These are phyloP conservation scores for Starmerella stellata DNA, from an alignment of 805 yeast species.

Conservation along the genomic window DNA sequence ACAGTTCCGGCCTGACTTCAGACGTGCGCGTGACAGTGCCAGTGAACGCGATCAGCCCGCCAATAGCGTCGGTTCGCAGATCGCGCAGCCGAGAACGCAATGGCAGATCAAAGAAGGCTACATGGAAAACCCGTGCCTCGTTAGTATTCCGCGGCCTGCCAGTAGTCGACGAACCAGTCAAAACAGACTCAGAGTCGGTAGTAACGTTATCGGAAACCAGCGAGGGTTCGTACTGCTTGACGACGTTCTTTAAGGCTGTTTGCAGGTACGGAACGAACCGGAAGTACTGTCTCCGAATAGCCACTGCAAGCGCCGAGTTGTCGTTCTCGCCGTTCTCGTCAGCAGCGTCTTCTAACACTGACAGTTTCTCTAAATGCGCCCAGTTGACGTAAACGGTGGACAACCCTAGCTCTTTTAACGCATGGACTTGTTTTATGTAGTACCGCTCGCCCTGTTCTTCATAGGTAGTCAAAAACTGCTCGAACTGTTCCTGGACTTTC, in stretches of 20 bases:
- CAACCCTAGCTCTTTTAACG: slow-evolving; percentile 58
- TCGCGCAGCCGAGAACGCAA: slow-evolving; percentile 72
- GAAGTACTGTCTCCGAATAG: slow-evolving; percentile 79
- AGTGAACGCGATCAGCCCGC: slow-evolving; percentile 61
- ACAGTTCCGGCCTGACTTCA: slow-evolving; percentile 90
- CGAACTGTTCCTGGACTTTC: slow-evolving; percentile 80
- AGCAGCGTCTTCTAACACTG: too few species aligned
- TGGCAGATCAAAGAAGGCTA: slow-evolving; percentile 76
- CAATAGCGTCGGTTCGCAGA: slow-evolving; percentile 73
- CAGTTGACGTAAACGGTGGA: slow-evolving; percentile 73
- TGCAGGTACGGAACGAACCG: slow-evolving; percentile 75
- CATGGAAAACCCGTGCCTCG: slow-evolving; percentile 47
- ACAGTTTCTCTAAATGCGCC: slow-evolving; percentile 53
- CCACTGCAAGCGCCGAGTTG: slow-evolving; percentile 65
- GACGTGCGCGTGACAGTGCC: slow-evolving; percentile 95
- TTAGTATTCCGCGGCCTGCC: slow-evolving; percentile 14
- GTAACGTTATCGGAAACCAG: slow-evolving; percentile 28
- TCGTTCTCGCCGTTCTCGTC: slow-evolving; percentile 28
- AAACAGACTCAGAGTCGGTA: too few species aligned
- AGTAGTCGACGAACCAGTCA: slow-evolving; percentile 2
- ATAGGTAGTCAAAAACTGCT: slow-evolving; percentile 58
- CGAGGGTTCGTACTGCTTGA: slow-evolving; percentile 59
- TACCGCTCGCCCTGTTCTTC: slow-evolving; percentile 31
- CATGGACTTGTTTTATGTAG: slow-evolving; percentile 62
- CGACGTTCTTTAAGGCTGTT: slow-evolving; percentile 52